phyloP scores from a whole-genome alignment of 2,329 filamentous ascomycete genomes.

The Ceratocystis huliohia region DNA sequence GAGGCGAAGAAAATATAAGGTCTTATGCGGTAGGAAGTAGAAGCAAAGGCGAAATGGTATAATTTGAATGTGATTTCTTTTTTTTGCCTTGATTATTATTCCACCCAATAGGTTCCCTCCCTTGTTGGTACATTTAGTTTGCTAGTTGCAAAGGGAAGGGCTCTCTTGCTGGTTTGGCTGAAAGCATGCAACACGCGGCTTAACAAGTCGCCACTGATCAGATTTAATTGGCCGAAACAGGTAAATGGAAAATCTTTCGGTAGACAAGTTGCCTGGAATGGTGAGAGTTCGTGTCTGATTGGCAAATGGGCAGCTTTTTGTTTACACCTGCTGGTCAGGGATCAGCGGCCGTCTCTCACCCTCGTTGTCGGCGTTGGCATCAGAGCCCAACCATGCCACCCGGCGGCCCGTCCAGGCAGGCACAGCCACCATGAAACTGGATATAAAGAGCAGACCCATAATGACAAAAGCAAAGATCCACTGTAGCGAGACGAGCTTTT shows the following conservation, averaged over 20 bases:
- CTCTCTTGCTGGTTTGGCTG: background rate
- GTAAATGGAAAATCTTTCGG: background rate
- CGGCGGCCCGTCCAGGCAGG: constrained; percentile 51
- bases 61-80: no score
- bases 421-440: constrained; percentile 51
- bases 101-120: background rate
- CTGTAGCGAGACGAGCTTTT: constrained; percentile 64
- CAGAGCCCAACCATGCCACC: constrained; percentile 28
- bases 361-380: constrained; percentile 30
- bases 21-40: background rate
- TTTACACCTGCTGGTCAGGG: constrained; percentile 31
- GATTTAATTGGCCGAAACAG: background rate
- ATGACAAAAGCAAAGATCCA: constrained; percentile 89
- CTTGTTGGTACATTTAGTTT: background rate
- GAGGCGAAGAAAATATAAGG: no score
- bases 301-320: background rate
- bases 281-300: background rate
- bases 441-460: constrained; percentile 59
- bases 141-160: background rate
- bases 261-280: background rate
- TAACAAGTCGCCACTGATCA: background rate
- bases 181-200: background rate
- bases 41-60: no score
- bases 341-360: constrained; percentile 51
- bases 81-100: background rate